Evolutionary conservation across 2,329 filamentous ascomycete species (phyloP), one percentile per base, ranked within the genome.

Genomic region (Cordyceps cateniannulata): DNA sequence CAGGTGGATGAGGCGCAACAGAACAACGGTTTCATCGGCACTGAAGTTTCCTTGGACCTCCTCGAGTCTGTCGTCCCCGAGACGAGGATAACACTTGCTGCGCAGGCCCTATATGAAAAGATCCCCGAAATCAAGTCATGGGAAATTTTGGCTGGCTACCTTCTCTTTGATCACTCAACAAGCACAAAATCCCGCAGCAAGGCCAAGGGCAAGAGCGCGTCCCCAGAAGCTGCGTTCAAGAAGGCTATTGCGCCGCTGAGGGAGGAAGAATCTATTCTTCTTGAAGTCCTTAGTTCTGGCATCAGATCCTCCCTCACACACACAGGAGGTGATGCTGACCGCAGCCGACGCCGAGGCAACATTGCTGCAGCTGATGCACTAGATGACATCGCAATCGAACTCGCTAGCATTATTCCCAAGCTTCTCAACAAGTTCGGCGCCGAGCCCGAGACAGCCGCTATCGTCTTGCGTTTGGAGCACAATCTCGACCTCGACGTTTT

Each of bases 351-450:
- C 66, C 84, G 79, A 66, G 74, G 76, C 16, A 79, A 84, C 53
- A 79, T 84, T 24, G 86, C 91, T 62, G 84, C 87, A 53, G 75
- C 80, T 6, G 89, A 93, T 62, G 82, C 86, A 27, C 88, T 91
- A 64, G 92, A 96, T 68, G 86, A 89, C 53, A 87, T 89, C 40
- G 91, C 91, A 2, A 81, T 92, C 52, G 85, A 88, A 66, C 81
- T 99, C 42, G 90, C 91, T 9, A 80, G 83, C 42, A 80, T 90
- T 16, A 93, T 98, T 59, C 95, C 95, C 0, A 87, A 85, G 64
- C 83, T 99, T 2, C 79, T 99, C 56, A 96, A 89, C 74, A 98
- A 97, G 70, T 99, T 92, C 67, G 93, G 95, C 5, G 90, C 93
- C n/a, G 84, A 90, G 29, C 89, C 95, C 18, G 87, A 89, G 68